phyloP scores from a whole-genome alignment of 225 moss, liverwort and hornwort genomes.

The Marchantia paleacea region DNA sequence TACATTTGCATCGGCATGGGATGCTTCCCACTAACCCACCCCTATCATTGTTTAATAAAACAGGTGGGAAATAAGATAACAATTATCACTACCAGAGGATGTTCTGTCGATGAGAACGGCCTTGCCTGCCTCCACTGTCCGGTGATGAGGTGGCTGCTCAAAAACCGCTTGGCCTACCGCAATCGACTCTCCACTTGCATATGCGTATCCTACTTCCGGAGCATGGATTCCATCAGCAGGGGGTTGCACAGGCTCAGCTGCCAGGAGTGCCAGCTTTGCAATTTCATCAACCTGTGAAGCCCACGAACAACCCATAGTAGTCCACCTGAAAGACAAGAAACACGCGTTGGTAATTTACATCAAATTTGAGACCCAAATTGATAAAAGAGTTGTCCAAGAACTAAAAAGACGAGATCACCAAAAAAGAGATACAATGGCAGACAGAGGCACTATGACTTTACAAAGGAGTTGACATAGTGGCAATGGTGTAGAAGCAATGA shows the following conservation, averaged over 20 bases:
- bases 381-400: neutral
- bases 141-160: slow-evolving; percentile 44
- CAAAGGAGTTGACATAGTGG: neutral
- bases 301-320: slow-evolving; percentile 72
- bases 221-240: slow-evolving; percentile 25
- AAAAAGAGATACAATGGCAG: neutral
- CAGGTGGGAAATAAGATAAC: neutral
- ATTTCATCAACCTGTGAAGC: slow-evolving; percentile 54
- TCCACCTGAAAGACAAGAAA: slow-evolving; percentile 50
- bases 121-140: slow-evolving; percentile 38
- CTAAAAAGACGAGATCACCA: neutral
- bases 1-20: neutral
- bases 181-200: slow-evolving; percentile 51
- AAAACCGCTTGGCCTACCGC: slow-evolving; percentile 45
- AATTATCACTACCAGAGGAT: slow-evolving; percentile 29
- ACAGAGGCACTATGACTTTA: neutral
- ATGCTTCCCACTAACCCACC: neutral
- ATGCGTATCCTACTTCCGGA: slow-evolving; percentile 41
- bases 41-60: neutral
- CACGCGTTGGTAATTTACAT: neutral
- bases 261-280: slow-evolving; percentile 47
- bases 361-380: neutral
- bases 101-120: slow-evolving; percentile 42
- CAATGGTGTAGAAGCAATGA: neutral
- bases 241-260: slow-evolving; percentile 32